A percentile compares a stretch with the other conserved stretches of the same genome.
Evolutionary conservation across 371 early-diverging fungal species (phyloP).

Genomic region (Mucor racemosus): DNA sequence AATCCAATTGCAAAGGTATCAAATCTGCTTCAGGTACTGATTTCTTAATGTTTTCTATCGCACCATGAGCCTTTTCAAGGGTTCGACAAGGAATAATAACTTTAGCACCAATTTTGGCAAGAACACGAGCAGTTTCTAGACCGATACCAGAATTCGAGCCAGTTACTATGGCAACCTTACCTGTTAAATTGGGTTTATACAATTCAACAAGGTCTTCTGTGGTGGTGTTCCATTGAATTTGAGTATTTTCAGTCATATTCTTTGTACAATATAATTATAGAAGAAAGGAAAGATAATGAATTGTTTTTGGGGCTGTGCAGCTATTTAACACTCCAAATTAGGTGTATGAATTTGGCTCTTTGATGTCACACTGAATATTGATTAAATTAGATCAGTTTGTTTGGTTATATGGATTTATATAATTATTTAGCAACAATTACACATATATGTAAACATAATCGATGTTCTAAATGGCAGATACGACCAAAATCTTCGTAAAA

Average conservation of each 20-base stretch:
- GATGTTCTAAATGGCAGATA: too few species aligned
- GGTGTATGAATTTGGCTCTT: not conserved
- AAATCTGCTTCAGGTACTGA: constrained; percentile 49
- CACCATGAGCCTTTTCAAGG: constrained; percentile 38
- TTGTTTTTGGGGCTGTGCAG: not conserved
- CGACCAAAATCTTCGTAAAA: too few species aligned
- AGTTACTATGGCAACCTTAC: constrained; percentile 71
- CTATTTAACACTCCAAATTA: not conserved
- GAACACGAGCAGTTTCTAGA: constrained; percentile 3
- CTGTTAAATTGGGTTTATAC: constrained; percentile 47
- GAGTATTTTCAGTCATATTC: not conserved
- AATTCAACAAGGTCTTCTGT: constrained; percentile 5
- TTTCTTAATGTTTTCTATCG: constrained; percentile 48
- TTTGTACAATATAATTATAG: not conserved
- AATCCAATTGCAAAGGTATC: constrained; percentile 57
- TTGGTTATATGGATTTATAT: too few species aligned
- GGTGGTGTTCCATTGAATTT: not conserved
- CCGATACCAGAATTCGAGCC: constrained; percentile 66
- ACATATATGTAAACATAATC: too few species aligned
- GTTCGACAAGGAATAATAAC: constrained; percentile 56
- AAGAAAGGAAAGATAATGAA: not conserved
- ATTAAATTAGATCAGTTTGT: not conserved
- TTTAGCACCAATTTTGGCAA: constrained; percentile 1
- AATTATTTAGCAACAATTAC: too few species aligned
- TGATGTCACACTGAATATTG: not conserved